Percentiles rank a stretch among this genome's conserved stretches.
phyloP scores from a whole-genome alignment of 257 asterid genomes.

The Solanum okadae region DNA sequence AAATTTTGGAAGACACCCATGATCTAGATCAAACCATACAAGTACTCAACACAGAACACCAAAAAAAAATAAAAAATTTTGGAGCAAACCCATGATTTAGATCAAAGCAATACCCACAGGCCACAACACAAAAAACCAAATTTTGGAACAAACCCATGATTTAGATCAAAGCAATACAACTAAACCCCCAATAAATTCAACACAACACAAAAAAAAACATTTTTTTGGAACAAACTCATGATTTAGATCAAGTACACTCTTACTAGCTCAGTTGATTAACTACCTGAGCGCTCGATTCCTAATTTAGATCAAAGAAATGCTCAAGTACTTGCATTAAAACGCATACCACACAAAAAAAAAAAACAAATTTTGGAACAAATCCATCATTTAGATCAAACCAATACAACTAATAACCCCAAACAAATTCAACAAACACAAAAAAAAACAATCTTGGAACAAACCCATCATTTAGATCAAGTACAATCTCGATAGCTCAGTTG shows the following conservation, averaged over 20 bases:
- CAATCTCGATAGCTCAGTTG: neutral
- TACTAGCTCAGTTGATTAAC: neutral
- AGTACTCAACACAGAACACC: neutral
- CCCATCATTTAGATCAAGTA: neutral
- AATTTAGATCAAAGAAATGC: neutral
- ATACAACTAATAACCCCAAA: neutral
- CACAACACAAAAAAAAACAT: neutral
- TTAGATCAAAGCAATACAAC: neutral
- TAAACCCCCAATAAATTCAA: neutral
- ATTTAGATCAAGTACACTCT: neutral
- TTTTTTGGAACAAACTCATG: neutral
- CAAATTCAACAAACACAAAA: neutral
- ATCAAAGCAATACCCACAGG: neutral
- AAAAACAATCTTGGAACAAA: neutral
- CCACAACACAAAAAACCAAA: neutral
- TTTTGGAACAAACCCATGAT: neutral
- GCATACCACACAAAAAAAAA: neutral
- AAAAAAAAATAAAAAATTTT: too few species aligned
- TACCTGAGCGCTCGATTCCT: neutral
- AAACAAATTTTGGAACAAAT: neutral
- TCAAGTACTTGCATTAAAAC: neutral
- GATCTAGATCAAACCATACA: neutral
- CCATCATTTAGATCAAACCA: neutral
- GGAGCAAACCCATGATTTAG: too few species aligned
- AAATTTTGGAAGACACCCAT: neutral